Evolutionary conservation across 2,329 filamentous ascomycete genomes (phyloP), one percentile per base, ranked within the genome.

Genomic region (Fusarium stilboides): DNA sequence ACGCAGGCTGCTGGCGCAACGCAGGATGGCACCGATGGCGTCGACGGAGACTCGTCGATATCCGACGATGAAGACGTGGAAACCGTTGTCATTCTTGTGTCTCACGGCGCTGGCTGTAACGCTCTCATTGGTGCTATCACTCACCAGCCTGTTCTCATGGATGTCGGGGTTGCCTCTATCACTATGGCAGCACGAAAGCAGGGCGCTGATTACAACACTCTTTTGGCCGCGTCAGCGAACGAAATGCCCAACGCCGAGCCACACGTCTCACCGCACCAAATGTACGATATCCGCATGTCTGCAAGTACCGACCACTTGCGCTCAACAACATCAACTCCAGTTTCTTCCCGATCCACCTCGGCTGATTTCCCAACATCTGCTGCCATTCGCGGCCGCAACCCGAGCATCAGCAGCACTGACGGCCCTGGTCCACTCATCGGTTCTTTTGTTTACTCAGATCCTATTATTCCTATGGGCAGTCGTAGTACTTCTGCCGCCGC

Each of bases 91-190:
- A 86, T 99, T 40, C 82, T 99, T 9, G 92, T 99, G 22, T 97
- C 96, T 0, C 96, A 99, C 76, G 95, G 95, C 24, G 96, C 96
- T 15, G 96, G 96, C 39, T 97, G 95, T 80, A 99, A 99, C 81
- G 96, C 96, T 4, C 81, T 99, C 44, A 94, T 99, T 66, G 94
- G 95, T 14, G 94, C 94, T 26, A 88, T 99, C 69, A 97, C 94
- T 1, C 92, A 95, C 63, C 92, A 97, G 75, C 95, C 96, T 0
- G 94, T 97, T 0, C 85, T 99, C 15, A 89, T 97, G 75, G 94
- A 98, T 76, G 92, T 98, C 17, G 91, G 91, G 28, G 92, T 97
- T 81, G 93, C 95, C 1, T 97, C 94, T 5, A 85, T 99, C 49
- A 98, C 95, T 2, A 92, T 98, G 90, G 95, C 95, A 6, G 86